Percentiles rank a stretch among this genome's conserved stretches.
Evolutionary conservation across 106 monocot genomes (phyloP).

Genomic region (Triglochin maritima): DNA sequence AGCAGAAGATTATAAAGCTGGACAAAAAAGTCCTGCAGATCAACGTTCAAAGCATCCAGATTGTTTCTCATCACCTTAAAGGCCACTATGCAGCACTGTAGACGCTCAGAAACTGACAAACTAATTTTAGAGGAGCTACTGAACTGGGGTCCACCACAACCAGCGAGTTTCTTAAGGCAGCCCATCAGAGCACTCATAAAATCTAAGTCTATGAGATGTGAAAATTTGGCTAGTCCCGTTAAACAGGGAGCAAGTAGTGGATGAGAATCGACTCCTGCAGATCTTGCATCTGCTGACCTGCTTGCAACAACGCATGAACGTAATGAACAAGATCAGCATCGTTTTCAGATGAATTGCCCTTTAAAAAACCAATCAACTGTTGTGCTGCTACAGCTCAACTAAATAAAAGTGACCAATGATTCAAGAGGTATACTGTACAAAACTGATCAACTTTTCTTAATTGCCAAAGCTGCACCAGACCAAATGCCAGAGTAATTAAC

Average conservation of each 20-base stretch:
- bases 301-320: too few species aligned
- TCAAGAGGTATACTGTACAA: too few species aligned
- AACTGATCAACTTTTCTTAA: too few species aligned
- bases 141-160: constrained; percentile 20
- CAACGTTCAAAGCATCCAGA: constrained; percentile 90
- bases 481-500: too few species aligned
- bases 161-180: constrained; percentile 75
- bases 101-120: constrained; percentile 73
- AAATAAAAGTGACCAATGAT: too few species aligned
- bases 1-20: constrained; percentile 85
- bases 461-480: too few species aligned
- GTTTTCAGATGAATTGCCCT: too few species aligned
- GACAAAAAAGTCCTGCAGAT: constrained; percentile 85
- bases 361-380: too few species aligned
- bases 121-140: constrained; percentile 14
- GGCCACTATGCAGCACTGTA: constrained; percentile 91
- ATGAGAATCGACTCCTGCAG: constrained; percentile 24
- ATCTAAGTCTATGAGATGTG: constrained; percentile 90
- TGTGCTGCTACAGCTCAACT: too few species aligned
- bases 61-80: constrained; percentile 93
- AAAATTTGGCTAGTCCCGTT: constrained; percentile 81
- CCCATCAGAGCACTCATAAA: constrained; percentile 82
- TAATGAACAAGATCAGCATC: too few species aligned
- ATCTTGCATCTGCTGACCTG: constrained; percentile 2
- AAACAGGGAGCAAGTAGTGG: constrained; percentile 84